Base-by-base conservation (phyloP, 2,329 filamentous ascomycete species). In the Thelonectria olida region DNA sequence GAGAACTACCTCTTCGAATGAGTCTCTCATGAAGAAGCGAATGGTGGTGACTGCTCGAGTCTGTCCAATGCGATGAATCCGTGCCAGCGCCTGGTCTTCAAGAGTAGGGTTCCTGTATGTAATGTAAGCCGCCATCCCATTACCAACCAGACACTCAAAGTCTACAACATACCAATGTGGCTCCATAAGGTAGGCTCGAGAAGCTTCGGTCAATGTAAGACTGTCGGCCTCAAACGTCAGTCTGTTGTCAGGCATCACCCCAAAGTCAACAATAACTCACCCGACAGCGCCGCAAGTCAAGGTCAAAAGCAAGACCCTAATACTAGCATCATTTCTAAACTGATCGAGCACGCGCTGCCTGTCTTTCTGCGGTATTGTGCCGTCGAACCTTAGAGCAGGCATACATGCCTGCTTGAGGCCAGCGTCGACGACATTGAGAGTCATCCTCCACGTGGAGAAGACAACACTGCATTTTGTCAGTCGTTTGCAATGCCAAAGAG, bases 231-330 rank as follows among this genome's bases (percentile, higher is more conserved):
- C 15, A 13, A 9, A n/a, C n/a, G n/a, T n/a, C n/a, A 8, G 31
- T 45, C 36, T 12, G 36, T 17, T 44, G 8, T 6, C n/a, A n/a
- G n/a, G n/a, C n/a, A n/a, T n/a, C n/a, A n/a, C n/a, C n/a, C n/a
- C n/a, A n/a, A n/a, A 25, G n/a, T 25, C n/a, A 28, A 47, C 45
- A 27, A 27, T 3, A 6, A 49, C 79, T 70, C 68, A 82, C 81
- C 84, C 83, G 22, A 82, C 79, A n/a, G 82, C 81, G 31, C 82
- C 84, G 54, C 83, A 86, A 0, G 80, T 78, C 1, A 85, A 69
- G 0, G 83, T 84, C 1, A 85, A 67, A 0, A 86, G 74, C 56
- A 84, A 76, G 5, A 85, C 79, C 0, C 73, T 70, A 4, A 82
- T 67, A 0, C 31, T 57, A 0, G 76, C 68, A 9, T 85, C 76